phyloP scores from a whole-genome alignment of 306 rosid species.

The Vachellia pachyceras region DNA sequence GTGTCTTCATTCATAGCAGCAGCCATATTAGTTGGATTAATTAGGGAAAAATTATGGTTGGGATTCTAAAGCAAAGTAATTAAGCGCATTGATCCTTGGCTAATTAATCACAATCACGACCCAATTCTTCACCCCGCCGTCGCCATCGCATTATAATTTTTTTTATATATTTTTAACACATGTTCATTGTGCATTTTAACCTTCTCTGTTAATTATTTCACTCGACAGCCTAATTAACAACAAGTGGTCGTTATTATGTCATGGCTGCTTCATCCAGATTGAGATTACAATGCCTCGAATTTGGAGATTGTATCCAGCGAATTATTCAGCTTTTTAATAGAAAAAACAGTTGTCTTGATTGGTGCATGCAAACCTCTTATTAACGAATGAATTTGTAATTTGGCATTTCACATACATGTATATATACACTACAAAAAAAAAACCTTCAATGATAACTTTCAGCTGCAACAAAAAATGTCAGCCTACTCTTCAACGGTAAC shows the following conservation, averaged over 20 bases:
- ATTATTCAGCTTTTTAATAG: no score
- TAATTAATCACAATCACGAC: background rate
- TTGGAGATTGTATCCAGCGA: no score
- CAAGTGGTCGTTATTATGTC: background rate
- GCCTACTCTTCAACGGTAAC: no score
- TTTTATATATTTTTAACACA: background rate
- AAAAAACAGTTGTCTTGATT: no score
- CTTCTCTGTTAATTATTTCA: background rate
- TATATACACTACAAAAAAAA: no score
- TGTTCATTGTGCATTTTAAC: background rate
- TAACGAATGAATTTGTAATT: no score
- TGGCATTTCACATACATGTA: no score
- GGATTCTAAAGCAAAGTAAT: background rate
- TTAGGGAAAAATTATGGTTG: background rate
- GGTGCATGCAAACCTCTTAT: no score
- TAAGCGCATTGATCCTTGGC: background rate
- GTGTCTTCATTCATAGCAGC: background rate
- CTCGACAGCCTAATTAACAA: background rate
- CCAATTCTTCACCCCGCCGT: background rate
- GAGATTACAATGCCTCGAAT: background rate
- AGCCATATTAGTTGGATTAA: background rate
- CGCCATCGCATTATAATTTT: background rate
- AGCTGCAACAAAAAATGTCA: no score
- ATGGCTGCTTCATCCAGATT: background rate
- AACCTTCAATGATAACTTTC: no score